phyloP scores from a whole-genome alignment of 345 rosid species.

The Sonneratia caseolaris region DNA sequence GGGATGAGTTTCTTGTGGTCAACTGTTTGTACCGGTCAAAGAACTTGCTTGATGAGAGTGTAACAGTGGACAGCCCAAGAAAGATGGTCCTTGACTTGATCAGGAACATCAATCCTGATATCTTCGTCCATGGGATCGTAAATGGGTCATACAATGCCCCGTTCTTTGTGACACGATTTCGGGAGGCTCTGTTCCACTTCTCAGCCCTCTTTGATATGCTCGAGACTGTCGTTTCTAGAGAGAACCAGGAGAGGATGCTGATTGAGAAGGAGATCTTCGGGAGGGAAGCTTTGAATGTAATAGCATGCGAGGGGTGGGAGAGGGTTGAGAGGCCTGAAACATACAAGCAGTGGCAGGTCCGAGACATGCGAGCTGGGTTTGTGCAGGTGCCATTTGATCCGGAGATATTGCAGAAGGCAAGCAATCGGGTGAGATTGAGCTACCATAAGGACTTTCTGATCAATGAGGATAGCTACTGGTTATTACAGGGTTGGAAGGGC shows the following conservation, averaged over 20 bases:
- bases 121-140: slow-evolving; percentile 50
- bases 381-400: slow-evolving; percentile 49
- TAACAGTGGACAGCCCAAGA: slow-evolving; percentile 51
- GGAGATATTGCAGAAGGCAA: slow-evolving; percentile 31
- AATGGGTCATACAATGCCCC: slow-evolving; percentile 83
- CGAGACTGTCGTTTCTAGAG: slow-evolving; percentile 67
- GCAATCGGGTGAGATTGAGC: slow-evolving; percentile 24
- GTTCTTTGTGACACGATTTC: slow-evolving; percentile 74
- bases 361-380: slow-evolving; percentile 71
- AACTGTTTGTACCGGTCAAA: slow-evolving; percentile 59
- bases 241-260: slow-evolving; percentile 59
- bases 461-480: slow-evolving; percentile 64
- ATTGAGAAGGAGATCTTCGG: slow-evolving; percentile 70
- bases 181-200: slow-evolving; percentile 90
- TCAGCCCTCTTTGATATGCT: slow-evolving; percentile 85
- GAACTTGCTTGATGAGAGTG: slow-evolving; percentile 73
- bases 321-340: slow-evolving; percentile 96
- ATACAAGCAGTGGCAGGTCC: slow-evolving; percentile 83
- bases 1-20: slow-evolving; percentile 60
- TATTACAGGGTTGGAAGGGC: slow-evolving; percentile 95
- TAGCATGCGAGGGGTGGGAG: slow-evolving; percentile 89
- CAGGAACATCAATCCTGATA: slow-evolving; percentile 54
- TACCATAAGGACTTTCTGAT: slow-evolving; percentile 80
- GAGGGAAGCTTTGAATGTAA: slow-evolving; percentile 70
- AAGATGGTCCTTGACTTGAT: slow-evolving; percentile 48